phyloP scores from a whole-genome alignment of 129 eudicot species.

The Pulicaria dysenterica region DNA sequence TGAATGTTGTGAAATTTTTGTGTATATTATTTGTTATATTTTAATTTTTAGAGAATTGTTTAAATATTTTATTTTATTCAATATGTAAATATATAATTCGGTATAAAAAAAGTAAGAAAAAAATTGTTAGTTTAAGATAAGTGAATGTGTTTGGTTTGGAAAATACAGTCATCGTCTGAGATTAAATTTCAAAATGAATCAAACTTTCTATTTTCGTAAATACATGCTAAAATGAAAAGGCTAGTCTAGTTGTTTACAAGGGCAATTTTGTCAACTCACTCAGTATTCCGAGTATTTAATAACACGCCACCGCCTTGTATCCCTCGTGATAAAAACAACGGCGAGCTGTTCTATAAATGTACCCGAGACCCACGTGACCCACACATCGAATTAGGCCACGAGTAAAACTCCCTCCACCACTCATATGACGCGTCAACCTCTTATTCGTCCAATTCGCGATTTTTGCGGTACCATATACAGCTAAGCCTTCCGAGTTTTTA shows the following conservation, averaged over 20 bases:
- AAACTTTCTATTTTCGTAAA: not conserved
- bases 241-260: constrained; percentile 1
- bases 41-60: too few relatives aligned
- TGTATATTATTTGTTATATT: too few relatives aligned
- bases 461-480: constrained; percentile 15
- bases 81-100: too few relatives aligned
- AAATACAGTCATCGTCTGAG: too few relatives aligned
- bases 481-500: not conserved
- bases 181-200: not conserved
- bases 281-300: not conserved
- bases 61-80: too few relatives aligned
- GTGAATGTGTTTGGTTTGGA: too few relatives aligned
- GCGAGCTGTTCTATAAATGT: constrained; percentile 24
- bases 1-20: too few relatives aligned
- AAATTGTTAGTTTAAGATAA: too few relatives aligned
- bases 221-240: constrained; percentile 13
- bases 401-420: constrained; percentile 33
- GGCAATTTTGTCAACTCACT: not conserved
- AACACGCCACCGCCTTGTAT: constrained; percentile 21
- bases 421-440: constrained; percentile 30
- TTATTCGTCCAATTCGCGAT: not conserved
- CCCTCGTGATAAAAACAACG: constrained; percentile 37
- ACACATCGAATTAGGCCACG: constrained; percentile 36
- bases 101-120: too few relatives aligned
- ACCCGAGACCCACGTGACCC: constrained; percentile 36